phyloP scores from a whole-genome alignment of 768 basidiomycete species.

The Trametes cinnabarina region DNA sequence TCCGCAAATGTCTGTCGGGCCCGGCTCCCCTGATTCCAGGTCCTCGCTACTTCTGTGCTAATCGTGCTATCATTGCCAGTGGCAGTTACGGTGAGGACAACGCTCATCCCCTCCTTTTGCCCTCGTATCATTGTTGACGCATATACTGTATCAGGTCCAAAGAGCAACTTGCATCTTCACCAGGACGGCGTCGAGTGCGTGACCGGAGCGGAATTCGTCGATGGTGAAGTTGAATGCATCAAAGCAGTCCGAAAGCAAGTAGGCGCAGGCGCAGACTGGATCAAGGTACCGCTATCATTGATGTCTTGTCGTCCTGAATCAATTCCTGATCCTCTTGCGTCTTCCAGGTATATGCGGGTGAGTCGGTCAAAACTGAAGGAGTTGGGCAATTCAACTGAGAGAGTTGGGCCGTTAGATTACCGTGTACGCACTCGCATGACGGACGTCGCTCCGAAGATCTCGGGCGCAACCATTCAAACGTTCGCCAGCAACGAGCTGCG shows the following conservation, averaged over 20 bases:
- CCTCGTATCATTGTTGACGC: background rate
- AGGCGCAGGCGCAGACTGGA: conserved; percentile 66
- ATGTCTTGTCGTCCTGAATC: background rate
- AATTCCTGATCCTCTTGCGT: background rate
- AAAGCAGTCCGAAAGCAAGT: conserved; percentile 59
- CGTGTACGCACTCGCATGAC: conserved; percentile 45
- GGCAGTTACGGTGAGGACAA: conserved; percentile 56
- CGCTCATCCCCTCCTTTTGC: background rate
- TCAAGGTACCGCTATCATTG: conserved; percentile 44
- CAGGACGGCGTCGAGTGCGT: conserved; percentile 55
- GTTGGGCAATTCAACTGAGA: background rate
- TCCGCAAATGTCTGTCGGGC: conserved; percentile 54
- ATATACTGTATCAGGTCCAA: conserved; percentile 44
- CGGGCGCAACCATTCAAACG: conserved; percentile 37
- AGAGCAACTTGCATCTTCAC: conserved; percentile 41
- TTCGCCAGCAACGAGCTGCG: conserved; percentile 47
- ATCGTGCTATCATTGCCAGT: conserved; percentile 56
- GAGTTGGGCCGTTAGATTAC: conserved; percentile 42
- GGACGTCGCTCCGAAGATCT: conserved; percentile 39
- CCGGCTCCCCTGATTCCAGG: conserved; percentile 52
- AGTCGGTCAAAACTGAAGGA: conserved; percentile 17
- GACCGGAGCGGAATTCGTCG: conserved; percentile 56
- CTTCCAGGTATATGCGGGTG: conserved; percentile 52
- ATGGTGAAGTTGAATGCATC: conserved; percentile 52
- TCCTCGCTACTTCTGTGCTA: conserved; percentile 61